Evolutionary conservation across 108 stramenopile species (phyloP).

Genomic region (Nitzschia sp.): DNA sequence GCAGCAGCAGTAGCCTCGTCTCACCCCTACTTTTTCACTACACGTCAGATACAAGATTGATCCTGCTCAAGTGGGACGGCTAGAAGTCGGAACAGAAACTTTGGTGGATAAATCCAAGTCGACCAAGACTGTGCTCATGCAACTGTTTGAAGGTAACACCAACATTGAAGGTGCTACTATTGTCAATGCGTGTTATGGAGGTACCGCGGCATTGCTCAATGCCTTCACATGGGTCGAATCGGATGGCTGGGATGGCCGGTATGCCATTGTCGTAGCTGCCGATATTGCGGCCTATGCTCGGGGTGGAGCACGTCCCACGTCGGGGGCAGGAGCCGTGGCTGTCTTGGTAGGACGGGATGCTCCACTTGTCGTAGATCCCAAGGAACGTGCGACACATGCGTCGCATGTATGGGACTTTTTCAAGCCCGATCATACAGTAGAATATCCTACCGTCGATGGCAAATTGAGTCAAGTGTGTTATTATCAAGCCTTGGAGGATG

Average conservation of each 20-base stretch:
- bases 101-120: conserved; percentile 97
- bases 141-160: conserved; percentile 85
- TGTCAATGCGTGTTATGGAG: conserved; percentile 98
- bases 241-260: conserved; percentile 93
- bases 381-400: conserved; percentile 87
- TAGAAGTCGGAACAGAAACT: conserved; percentile 97
- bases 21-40: background rate
- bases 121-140: conserved; percentile 95
- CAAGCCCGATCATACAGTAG: conserved; percentile 93
- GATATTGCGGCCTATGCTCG: conserved; percentile 94
- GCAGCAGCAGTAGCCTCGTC: background rate
- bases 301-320: conserved; percentile 95
- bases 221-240: conserved; percentile 91
- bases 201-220: conserved; percentile 96
- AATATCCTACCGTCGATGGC: conserved; percentile 98
- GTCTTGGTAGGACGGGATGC: conserved; percentile 93
- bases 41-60: conserved; percentile 89
- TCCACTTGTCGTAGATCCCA: conserved; percentile 78
- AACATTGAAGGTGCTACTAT: conserved; percentile 96
- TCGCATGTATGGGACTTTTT: conserved; percentile 97
- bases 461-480: conserved; percentile 92
- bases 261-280: conserved; percentile 95
- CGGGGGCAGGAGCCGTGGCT: conserved; percentile 96
- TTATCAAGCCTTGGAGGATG: conserved; percentile 92
- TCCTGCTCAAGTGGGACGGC: conserved; percentile 77